Conservation (phyloP, 2,329 filamentous ascomycete genomes). For the Penicillium sp. region DNA sequence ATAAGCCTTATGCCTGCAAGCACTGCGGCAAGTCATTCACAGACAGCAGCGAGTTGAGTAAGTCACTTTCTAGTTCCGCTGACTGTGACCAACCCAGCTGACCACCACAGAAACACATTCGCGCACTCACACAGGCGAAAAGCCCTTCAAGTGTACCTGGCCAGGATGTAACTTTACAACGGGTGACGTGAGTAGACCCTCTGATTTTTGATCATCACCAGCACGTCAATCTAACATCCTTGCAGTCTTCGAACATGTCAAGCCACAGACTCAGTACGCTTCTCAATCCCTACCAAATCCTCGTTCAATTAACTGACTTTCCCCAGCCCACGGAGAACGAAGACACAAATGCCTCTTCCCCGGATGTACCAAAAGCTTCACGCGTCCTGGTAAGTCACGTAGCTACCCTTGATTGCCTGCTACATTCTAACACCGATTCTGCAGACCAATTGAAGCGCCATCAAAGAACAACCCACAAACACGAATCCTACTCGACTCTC, state of each 20-base stretch:
- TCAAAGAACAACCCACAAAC: conserved; percentile 40
- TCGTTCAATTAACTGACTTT: conserved; percentile 11
- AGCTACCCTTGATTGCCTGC: too few relatives aligned
- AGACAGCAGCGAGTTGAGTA: conserved; percentile 49
- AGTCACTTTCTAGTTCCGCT: conserved; percentile 6
- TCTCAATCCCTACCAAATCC: neutral
- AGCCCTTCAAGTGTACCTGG: conserved; percentile 46
- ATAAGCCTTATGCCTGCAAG: conserved; percentile 46
- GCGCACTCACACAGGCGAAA: conserved; percentile 46
- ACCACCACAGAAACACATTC: conserved; percentile 44
- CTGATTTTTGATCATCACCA: neutral
- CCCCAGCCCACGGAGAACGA: conserved; percentile 42
- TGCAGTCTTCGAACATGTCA: conserved; percentile 48
- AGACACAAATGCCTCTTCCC: conserved; percentile 44
- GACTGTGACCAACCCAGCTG: conserved; percentile 9
- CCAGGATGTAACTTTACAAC: conserved; percentile 47
- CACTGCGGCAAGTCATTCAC: conserved; percentile 47
- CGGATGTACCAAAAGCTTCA: conserved; percentile 47
- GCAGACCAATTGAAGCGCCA: conserved; percentile 46
- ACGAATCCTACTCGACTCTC: conserved; percentile 16
- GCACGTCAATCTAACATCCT: conserved; percentile 1
- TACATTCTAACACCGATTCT: neutral
- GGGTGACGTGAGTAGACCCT: conserved; percentile 40
- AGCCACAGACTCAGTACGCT: conserved; percentile 46
- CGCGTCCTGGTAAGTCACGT: conserved; percentile 41